Conservation (phyloP, 306 rosid species). For the Cucumis melo region DNA sequence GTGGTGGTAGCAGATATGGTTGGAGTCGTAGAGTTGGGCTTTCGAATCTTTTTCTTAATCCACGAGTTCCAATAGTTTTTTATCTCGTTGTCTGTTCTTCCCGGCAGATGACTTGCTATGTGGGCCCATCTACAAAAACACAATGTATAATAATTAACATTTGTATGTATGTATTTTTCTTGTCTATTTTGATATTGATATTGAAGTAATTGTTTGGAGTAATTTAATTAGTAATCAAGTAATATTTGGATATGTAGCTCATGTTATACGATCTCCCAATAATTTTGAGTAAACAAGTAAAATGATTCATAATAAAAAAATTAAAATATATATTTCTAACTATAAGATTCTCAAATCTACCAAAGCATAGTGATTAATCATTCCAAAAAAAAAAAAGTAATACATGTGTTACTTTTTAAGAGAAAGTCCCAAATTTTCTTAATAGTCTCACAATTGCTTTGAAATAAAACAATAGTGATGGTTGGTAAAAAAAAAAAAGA, state of each 20-base stretch:
- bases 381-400: not conserved
- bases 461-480: too few species aligned
- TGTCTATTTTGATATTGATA: not conserved
- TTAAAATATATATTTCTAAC: too few species aligned
- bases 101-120: slow-evolving; percentile 92
- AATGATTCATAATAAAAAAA: too few species aligned
- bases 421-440: not conserved
- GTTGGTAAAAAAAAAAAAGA: too few species aligned
- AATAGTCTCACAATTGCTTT: too few species aligned
- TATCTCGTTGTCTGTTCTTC: slow-evolving; percentile 94
- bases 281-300: too few species aligned
- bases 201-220: not conserved
- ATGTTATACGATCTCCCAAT: too few species aligned
- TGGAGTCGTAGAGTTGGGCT: slow-evolving; percentile 34
- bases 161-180: too few species aligned
- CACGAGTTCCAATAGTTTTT: slow-evolving; percentile 98
- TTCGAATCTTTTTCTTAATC: slow-evolving; percentile 88
- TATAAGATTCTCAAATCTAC: too few species aligned
- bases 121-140: slow-evolving; percentile 77
- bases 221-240: too few species aligned
- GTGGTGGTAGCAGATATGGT: not conserved
- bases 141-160: too few species aligned
- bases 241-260: too few species aligned
- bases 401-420: not conserved
- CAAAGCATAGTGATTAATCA: not conserved